Base-by-base conservation (phyloP, 108 stramenopile species). In the Nitzschia palea region DNA sequence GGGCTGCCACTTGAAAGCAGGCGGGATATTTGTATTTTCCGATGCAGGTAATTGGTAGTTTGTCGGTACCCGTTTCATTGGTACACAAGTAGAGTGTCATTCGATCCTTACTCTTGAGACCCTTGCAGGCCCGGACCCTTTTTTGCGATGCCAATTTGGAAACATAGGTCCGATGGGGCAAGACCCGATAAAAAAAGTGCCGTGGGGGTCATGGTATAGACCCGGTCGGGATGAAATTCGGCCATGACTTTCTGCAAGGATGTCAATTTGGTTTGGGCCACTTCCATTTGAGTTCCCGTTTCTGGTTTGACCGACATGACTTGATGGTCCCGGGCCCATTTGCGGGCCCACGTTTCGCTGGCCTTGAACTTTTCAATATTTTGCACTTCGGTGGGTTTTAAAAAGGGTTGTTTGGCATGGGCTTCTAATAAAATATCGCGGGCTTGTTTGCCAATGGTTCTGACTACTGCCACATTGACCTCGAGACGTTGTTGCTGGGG, bases 321-420 rank as follows among this genome's bases (percentile, higher is more conserved):
- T 58, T 68, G 67, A 32, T 68, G 67, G 1, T 68, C 67, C 5
- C 31, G 27, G 15, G 67, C 67, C 67, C 67, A 68, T 30, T 68
- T 68, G 6, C 67, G 67, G 12, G 67, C 67, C 67, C 67, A 68
- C 8, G 67, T 68, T 45, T 68, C 67, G 26, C 55, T 58, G 20
- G 67, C 67, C 67, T 68, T 68, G 56, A 68, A 68, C 45, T 58
- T 68, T 47, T 68, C 55, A 22, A 68, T 68, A 25, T 25, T 58
- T 1, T 12, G 10, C 23, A 12, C 17, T 37, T 68, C 67, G 1
- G 43, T 54, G 23, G 22, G 29, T 6, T 42, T 57, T 12, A 68
- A 45, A 23, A 68, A 48, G 15, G 55, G 44, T 2, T 29, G 8
- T 17, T 56, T 43, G 44, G 30, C 56, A 31, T 58, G 55, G 1